Base-by-base conservation (phyloP, 441 rosid species). In the Adansonia grandidieri region DNA sequence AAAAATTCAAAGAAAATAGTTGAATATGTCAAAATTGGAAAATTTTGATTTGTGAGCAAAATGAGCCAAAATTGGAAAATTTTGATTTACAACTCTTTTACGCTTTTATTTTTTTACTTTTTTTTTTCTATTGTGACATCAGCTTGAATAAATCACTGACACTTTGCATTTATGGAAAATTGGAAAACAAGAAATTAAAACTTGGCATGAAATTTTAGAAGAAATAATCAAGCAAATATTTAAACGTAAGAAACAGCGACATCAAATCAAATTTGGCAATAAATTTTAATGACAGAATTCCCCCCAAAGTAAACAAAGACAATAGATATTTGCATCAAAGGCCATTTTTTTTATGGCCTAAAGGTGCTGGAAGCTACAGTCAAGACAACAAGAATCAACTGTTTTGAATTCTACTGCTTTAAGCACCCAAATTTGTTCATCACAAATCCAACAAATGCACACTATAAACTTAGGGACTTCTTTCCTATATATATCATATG, bases 401-500 rank as follows among this genome's bases (percentile, higher is more conserved):
- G n/a, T 53, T 54, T 9, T 63, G 40, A 6, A 40, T 65, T 65
- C 32, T 40, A n/a, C 3, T 2, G 70, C 69, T 32, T 32, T 17
- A 40, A 47, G 65, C 48, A 24, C 65, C 51, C 2, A 20, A 42
- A 57, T 22, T 20, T 73, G 50, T 10, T 20, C 13, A 9, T 40
- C 6, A 73, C 17, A 40, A 73, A 17, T 42, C 48, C 40, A 22
- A 42, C 32, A 45, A 58, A 58, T 58, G 20, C 77, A 58, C 77
- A 6, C 19, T 45, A 10, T 4, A 73, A 73, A 73, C 50, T 70
- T 50, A 1, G 47, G 17, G 14, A 2, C 42, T 74, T 22, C 58
- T 63, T 64, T 48, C 28, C 6, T 75, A 28, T 64, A 63, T 32
- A 32, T 32, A 2, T 24, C 51, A 9, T 32, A 20, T 14, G 19